Evolutionary conservation across 208 protist species (phyloP).

Genomic region (Porcisia deanei): DNA sequence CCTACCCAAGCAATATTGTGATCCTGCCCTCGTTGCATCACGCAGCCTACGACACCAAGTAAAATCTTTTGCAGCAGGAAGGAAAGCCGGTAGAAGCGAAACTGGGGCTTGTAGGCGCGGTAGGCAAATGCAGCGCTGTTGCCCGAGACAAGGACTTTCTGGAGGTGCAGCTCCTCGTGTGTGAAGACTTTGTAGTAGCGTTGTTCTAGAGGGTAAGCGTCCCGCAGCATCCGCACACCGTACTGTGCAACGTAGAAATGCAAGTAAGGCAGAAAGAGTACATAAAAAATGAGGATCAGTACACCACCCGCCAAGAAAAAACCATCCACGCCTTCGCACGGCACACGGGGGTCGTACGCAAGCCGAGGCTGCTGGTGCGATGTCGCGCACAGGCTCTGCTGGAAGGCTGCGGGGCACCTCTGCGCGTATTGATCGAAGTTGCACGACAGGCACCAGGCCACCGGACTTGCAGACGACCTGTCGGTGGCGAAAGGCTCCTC

Average conservation of each 20-base stretch:
- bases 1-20: slow-evolving; percentile 36
- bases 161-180: slow-evolving; percentile 56
- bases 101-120: slow-evolving; percentile 55
- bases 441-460: slow-evolving; percentile 43
- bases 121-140: slow-evolving; percentile 66
- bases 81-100: slow-evolving; percentile 54
- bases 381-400: slow-evolving; percentile 36
- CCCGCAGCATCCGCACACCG: slow-evolving; percentile 45
- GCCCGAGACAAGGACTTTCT: slow-evolving; percentile 59
- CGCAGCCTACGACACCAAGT: slow-evolving; percentile 43
- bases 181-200: slow-evolving; percentile 61
- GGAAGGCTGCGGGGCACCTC: slow-evolving; percentile 37
- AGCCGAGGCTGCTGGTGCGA: slow-evolving; percentile 33
- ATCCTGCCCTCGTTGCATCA: slow-evolving; percentile 29
- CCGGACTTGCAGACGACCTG: slow-evolving; percentile 2
- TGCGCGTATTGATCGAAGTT: slow-evolving; percentile 46
- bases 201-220: slow-evolving; percentile 67
- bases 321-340: slow-evolving; percentile 41
- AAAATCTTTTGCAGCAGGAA: slow-evolving; percentile 73
- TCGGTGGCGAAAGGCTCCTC: neutral
- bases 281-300: slow-evolving; percentile 46
- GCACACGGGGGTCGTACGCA: slow-evolving; percentile 54
- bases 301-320: slow-evolving; percentile 40
- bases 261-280: slow-evolving; percentile 54
- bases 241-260: slow-evolving; percentile 52